These are phyloP conservation scores for Chimonanthus salicifolius DNA, from an alignment of 164 flowering plant species.

Conservation along the genomic window DNA sequence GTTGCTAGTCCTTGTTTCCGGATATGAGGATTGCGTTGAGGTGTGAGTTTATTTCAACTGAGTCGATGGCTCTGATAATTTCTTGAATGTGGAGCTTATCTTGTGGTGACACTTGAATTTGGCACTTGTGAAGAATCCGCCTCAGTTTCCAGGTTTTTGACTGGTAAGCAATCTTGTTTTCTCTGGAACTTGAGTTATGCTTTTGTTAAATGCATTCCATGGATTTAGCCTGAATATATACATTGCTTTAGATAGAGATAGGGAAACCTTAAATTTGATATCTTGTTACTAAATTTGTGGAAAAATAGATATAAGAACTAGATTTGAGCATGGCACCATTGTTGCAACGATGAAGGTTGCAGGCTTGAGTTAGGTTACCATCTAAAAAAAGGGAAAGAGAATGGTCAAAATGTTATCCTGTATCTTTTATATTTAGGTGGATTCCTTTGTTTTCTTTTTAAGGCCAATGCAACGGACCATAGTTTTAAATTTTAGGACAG, in stretches of 20 bases:
- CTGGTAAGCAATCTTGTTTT: not conserved
- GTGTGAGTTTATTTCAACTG: conserved; percentile 6
- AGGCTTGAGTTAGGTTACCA: not conserved
- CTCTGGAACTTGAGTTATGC: not conserved
- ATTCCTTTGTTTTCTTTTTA: not conserved
- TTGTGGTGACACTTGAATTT: not conserved
- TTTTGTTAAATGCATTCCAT: not conserved
- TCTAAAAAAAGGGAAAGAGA: not conserved
- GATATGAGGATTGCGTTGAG: conserved; percentile 13
- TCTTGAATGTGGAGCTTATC: not conserved
- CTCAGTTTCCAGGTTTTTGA: not conserved
- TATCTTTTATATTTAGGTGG: not conserved
- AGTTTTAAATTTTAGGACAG: not conserved
- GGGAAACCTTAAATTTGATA: not conserved
- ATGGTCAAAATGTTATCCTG: not conserved
- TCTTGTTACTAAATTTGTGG: no score
- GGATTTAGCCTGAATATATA: not conserved
- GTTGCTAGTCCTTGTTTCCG: not conserved
- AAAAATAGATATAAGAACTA: not conserved
- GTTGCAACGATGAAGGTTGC: not conserved
- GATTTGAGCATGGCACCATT: not conserved
- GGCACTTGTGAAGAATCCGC: not conserved
- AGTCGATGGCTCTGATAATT: conserved; percentile 1
- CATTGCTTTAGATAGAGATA: not conserved
- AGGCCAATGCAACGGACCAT: not conserved